phyloP scores from a whole-genome alignment of 2,329 filamentous ascomycete species.

The Trichoderma brevicompactum region DNA sequence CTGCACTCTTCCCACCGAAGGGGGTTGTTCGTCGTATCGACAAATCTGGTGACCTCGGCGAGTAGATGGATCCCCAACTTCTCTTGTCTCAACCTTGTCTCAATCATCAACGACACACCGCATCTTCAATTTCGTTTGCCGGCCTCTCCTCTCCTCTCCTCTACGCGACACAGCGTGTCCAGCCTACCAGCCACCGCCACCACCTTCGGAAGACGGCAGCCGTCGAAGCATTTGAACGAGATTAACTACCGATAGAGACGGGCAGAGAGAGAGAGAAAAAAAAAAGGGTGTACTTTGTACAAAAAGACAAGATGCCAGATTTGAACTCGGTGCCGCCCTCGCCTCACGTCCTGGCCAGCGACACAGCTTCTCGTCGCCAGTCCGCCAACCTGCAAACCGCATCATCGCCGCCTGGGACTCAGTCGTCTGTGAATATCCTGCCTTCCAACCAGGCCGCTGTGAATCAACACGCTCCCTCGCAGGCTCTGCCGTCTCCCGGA shows the following conservation, averaged over 20 bases:
- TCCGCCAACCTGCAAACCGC: slow-evolving; percentile 48
- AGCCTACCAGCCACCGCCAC: slow-evolving; percentile 21
- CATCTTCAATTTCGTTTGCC: slow-evolving; percentile 26
- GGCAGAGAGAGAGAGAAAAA: too few species aligned
- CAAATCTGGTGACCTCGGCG: slow-evolving; percentile 13
- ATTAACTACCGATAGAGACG: background rate
- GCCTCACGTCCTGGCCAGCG: slow-evolving; percentile 49
- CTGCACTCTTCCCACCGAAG: slow-evolving; percentile 3
- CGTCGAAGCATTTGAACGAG: slow-evolving; percentile 16
- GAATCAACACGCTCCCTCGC: slow-evolving; percentile 45
- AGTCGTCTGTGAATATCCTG: slow-evolving; percentile 57
- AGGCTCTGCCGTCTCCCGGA: slow-evolving; percentile 38
- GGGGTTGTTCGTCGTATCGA: slow-evolving; percentile 16
- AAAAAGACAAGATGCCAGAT: slow-evolving; percentile 51
- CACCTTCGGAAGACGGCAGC: slow-evolving; percentile 3
- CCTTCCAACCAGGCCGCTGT: slow-evolving; percentile 60
- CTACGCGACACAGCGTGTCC: background rate
- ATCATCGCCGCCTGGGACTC: slow-evolving; percentile 50
- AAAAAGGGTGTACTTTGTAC: slow-evolving; percentile 20
- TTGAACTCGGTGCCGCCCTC: slow-evolving; percentile 60
- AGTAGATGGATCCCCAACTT: slow-evolving; percentile 26
- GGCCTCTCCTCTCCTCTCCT: background rate
- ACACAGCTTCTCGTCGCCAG: slow-evolving; percentile 49
- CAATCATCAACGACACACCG: slow-evolving; percentile 26
- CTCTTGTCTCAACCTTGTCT: slow-evolving; percentile 14